Evolutionary conservation across 2,329 filamentous ascomycete genomes (phyloP), one percentile per base, ranked within the genome.

Genomic region (Sarocladium kiliense): DNA sequence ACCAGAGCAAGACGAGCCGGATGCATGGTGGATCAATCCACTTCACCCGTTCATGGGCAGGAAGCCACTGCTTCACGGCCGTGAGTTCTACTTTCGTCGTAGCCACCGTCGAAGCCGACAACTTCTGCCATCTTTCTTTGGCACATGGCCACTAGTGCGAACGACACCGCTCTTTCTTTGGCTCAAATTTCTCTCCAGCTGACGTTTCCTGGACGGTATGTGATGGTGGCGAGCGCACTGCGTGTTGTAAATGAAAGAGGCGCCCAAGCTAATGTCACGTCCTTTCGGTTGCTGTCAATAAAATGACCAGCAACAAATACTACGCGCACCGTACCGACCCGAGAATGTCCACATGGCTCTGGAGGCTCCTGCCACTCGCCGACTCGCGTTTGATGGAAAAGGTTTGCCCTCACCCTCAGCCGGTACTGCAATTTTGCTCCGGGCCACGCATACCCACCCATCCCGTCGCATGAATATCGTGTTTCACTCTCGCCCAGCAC

Each of bases 381-480:
- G 44, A 27, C 44, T 47, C 44, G 12, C 14, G 44, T 30, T 5
- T n/a, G 14, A 47, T 26, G n/a, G 44, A 27, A 47, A 47, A 47
- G 7, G 11, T 47, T 26, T 30, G 18, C 16, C 9, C 41, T 25
- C 41, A 47, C 21, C 44, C 4, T 21, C 19, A 9, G 44, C 44
- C 25, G 47, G 47, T 51, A 51, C 47, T 51, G 47, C 23, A 51
- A 51, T 51, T 18, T 51, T 51, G 47, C 47, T 21, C 18, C 30
- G n/a, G 30, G 25, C 26, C 44, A 49, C 23, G 44, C 47, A 51
- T 36, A 21, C 47, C 27, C 30, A 36, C 47, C 47, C 47, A 34
- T 51, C 30, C 47, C 47, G 47, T 23, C 30, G 47, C 47, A 51
- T 51, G 47, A 51, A 51, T 21, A 51, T 36, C 47, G 19, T 51